Evolutionary conservation across 2,329 filamentous ascomycete genomes (phyloP).

Genomic region (Phialophora tarda): DNA sequence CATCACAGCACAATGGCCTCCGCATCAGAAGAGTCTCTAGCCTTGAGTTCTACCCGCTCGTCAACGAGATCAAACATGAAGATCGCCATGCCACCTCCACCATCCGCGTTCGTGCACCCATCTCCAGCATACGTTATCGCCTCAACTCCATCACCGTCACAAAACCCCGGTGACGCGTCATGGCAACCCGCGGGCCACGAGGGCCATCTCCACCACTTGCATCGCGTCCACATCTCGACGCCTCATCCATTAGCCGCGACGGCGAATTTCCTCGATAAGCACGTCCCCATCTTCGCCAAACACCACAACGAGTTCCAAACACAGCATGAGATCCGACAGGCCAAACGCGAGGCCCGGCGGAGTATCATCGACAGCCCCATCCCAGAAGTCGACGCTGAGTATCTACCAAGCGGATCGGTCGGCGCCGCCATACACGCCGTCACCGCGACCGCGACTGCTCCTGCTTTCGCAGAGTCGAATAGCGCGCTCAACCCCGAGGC

Average conservation of each 20-base stretch:
- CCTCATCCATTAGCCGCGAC: constrained; percentile 29
- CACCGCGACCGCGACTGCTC: constrained; percentile 13
- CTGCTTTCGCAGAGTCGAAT: constrained; percentile 14
- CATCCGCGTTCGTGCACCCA: constrained; percentile 20
- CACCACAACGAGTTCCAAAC: constrained; percentile 29
- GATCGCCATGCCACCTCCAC: constrained; percentile 26
- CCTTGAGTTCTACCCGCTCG: constrained; percentile 18
- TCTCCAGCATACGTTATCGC: constrained; percentile 24
- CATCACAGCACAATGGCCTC: background rate
- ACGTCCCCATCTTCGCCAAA: constrained; percentile 32
- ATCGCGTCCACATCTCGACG: constrained; percentile 31
- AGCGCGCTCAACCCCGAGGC: constrained; percentile 20
- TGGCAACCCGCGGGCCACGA: constrained; percentile 4
- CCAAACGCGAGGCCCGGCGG: constrained; percentile 29
- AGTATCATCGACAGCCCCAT: constrained; percentile 25
- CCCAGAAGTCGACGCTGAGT: constrained; percentile 26
- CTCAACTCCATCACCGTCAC: constrained; percentile 21
- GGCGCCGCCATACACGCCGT: constrained; percentile 23
- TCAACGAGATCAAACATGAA: constrained; percentile 28
- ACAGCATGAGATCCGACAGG: constrained; percentile 20
- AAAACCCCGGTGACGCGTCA: constrained; percentile 21
- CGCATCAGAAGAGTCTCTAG: constrained; percentile 10
- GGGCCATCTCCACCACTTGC: constrained; percentile 9
- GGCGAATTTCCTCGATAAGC: constrained; percentile 29
- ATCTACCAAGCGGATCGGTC: constrained; percentile 2